A percentile compares a stretch with the other conserved stretches of the same genome.
phyloP scores from a whole-genome alignment of 208 protist species.

The Trypanosoma scelopori region DNA sequence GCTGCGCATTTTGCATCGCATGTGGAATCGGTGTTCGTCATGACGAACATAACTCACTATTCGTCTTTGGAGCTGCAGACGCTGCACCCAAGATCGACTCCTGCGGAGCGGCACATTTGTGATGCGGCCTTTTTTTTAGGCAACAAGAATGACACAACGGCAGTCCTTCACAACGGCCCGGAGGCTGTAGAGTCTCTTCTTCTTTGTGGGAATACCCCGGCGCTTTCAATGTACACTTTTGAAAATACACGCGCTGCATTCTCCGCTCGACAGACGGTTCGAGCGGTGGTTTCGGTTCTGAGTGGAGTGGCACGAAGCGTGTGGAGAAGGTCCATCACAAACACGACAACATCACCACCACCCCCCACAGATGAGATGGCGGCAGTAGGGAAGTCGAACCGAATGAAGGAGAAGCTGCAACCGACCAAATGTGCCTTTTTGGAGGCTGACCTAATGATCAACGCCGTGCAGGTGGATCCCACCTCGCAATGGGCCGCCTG shows the following conservation, averaged over 20 bases:
- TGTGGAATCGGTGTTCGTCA: slow-evolving; percentile 43
- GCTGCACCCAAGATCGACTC: background rate
- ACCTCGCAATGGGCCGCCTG: slow-evolving; percentile 70
- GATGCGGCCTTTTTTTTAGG: slow-evolving; percentile 40
- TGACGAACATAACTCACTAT: slow-evolving; percentile 30
- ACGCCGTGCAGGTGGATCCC: slow-evolving; percentile 58
- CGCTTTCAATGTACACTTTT: slow-evolving; percentile 55
- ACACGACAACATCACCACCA: slow-evolving; percentile 3
- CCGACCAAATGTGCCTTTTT: slow-evolving; percentile 32
- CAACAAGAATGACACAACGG: slow-evolving; percentile 14
- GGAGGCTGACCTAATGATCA: slow-evolving; percentile 57
- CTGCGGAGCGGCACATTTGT: slow-evolving; percentile 11
- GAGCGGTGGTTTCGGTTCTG: slow-evolving; percentile 49
- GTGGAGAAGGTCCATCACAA: slow-evolving; percentile 34
- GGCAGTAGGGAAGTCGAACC: slow-evolving; percentile 14
- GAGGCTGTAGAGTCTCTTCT: slow-evolving; percentile 40
- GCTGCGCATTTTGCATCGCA: slow-evolving; percentile 46
- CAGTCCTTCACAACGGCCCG: slow-evolving; percentile 18
- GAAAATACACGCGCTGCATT: slow-evolving; percentile 36
- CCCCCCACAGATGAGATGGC: slow-evolving; percentile 12
- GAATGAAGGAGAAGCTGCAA: slow-evolving; percentile 36
- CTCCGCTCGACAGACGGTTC: slow-evolving; percentile 45
- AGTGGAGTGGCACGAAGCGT: slow-evolving; percentile 42
- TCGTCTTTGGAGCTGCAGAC: slow-evolving; percentile 43
- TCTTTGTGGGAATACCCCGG: slow-evolving; percentile 52